These are phyloP conservation scores for Pseudogymnoascus sp. DNA, from an alignment of 2,329 filamentous ascomycete genomes.

Conservation along the genomic window DNA sequence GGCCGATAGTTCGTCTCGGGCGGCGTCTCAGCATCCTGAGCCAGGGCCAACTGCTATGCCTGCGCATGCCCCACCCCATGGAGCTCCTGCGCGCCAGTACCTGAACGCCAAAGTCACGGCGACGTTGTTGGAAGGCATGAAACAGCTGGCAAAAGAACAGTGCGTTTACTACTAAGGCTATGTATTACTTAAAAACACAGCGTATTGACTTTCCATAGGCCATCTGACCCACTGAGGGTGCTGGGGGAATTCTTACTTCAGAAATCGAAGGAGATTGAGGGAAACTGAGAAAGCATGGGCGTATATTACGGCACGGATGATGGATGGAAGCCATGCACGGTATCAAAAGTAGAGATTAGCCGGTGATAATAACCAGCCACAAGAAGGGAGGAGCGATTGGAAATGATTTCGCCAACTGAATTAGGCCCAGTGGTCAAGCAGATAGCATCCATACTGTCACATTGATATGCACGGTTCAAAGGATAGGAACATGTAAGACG, in stretches of 20 bases:
- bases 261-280: conserved; percentile 58
- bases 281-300: conserved; percentile 16
- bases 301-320: background rate
- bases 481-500: background rate
- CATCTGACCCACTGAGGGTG: conserved; percentile 59
- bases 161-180: conserved; percentile 34
- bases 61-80: conserved; percentile 53
- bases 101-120: conserved; percentile 65
- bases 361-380: background rate
- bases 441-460: background rate
- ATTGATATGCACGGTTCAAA: background rate
- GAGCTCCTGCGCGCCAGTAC: conserved; percentile 63
- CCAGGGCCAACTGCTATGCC: conserved; percentile 44
- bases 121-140: conserved; percentile 66
- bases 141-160: conserved; percentile 63
- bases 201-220: conserved; percentile 36
- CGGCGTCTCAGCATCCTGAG: conserved; percentile 52
- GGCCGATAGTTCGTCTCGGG: conserved; percentile 42
- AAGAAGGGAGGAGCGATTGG: background rate
- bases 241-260: conserved; percentile 65
- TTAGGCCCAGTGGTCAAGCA: background rate
- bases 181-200: background rate
- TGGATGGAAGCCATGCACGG: background rate
- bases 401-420: conserved; percentile 10
- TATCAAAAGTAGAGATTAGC: background rate